Evolutionary conservation across 2,329 filamentous ascomycete genomes (phyloP).

Genomic region (Coniella vitis): DNA sequence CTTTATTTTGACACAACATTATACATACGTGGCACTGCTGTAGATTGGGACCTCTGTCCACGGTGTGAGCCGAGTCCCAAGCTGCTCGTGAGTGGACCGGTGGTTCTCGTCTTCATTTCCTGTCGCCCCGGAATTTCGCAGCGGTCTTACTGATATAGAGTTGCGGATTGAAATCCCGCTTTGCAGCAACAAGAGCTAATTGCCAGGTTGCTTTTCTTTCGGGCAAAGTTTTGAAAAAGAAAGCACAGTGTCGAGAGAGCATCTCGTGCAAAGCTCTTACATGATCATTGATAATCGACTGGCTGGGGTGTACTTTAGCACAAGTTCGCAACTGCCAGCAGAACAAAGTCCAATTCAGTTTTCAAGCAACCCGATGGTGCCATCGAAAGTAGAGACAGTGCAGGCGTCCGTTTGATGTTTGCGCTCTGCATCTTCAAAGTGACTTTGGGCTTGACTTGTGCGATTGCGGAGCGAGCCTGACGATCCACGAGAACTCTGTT

Average conservation of each 20-base stretch:
- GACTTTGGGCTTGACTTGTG: too few relatives aligned
- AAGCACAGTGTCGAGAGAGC: too few relatives aligned
- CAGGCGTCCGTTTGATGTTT: not conserved
- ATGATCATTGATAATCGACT: too few relatives aligned
- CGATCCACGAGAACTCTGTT: too few relatives aligned
- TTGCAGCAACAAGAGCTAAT: not conserved
- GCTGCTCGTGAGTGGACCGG: conserved; percentile 8
- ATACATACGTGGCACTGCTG: not conserved
- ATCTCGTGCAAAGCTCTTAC: too few relatives aligned
- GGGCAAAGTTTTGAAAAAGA: too few relatives aligned
- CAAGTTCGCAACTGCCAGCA: conserved; percentile 1
- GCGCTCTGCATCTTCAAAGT: too few relatives aligned
- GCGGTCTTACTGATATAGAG: not conserved
- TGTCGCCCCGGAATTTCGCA: not conserved
- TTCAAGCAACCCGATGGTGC: not conserved
- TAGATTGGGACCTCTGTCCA: not conserved
- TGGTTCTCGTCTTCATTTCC: conserved; percentile 11
- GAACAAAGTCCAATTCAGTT: not conserved
- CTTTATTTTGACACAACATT: not conserved
- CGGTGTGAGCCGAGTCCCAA: not conserved
- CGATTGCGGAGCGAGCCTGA: too few relatives aligned
- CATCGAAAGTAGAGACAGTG: conserved; percentile 4
- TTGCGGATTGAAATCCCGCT: not conserved
- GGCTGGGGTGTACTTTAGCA: too few relatives aligned
- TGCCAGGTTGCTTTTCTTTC: not conserved